These are phyloP conservation scores for Daldinia eschscholtzii DNA, from an alignment of 2,329 filamentous ascomycete genomes.

Conservation along the genomic window DNA sequence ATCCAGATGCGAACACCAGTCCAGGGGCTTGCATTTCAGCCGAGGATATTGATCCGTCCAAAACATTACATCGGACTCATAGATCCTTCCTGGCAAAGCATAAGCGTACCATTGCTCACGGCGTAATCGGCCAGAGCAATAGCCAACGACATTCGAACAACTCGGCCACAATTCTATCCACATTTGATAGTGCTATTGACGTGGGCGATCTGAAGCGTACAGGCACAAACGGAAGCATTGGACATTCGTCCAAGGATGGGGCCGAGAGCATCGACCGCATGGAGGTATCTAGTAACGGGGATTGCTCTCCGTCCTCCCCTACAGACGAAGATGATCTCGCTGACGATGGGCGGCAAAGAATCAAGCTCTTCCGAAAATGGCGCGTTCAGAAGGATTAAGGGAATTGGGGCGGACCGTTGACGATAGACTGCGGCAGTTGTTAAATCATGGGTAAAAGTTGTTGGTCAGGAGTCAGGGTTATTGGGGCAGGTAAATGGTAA, in stretches of 20 bases:
- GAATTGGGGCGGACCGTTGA: conserved; percentile 10
- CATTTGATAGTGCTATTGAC: conserved; percentile 44
- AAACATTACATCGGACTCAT: conserved; percentile 59
- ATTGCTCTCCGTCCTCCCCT: conserved; percentile 43
- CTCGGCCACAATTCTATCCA: conserved; percentile 36
- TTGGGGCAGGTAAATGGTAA: neutral
- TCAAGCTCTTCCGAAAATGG: conserved; percentile 47
- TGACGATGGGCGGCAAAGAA: conserved; percentile 40
- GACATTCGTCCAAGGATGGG: conserved; percentile 54
- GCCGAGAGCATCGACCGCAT: conserved; percentile 57
- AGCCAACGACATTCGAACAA: conserved; percentile 51
- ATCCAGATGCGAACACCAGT: conserved; percentile 71
- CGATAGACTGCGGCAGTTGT: conserved; percentile 6
- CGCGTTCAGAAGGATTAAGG: conserved; percentile 43
- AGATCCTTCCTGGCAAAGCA: conserved; percentile 62
- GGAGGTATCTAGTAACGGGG: conserved; percentile 42
- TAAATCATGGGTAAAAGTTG: conserved; percentile 4
- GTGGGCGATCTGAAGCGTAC: conserved; percentile 39
- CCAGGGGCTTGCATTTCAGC: conserved; percentile 68
- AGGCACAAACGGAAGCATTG: conserved; percentile 34
- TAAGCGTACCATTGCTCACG: conserved; percentile 62
- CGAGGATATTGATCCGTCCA: conserved; percentile 63
- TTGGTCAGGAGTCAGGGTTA: neutral
- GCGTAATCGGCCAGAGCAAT: conserved; percentile 57
- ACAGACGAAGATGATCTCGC: conserved; percentile 39